Evolutionary conservation across 1,284 basidiomycete genomes (phyloP).

Genomic region (Leccinum solheimii): DNA sequence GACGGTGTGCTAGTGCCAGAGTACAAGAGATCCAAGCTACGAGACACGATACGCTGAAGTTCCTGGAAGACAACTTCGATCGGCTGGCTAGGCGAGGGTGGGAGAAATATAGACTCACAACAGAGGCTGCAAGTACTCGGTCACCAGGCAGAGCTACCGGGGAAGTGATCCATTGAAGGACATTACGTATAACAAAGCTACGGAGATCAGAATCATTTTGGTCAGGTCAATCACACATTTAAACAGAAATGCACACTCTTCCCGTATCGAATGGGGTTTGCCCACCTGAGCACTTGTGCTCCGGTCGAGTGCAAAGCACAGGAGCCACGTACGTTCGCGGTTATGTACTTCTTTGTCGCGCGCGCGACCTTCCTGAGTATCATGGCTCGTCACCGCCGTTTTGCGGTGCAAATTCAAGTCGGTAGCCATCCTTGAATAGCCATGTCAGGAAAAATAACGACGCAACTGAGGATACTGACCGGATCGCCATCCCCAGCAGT

Average conservation of each 20-base stretch:
- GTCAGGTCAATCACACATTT: background rate
- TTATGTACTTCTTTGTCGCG: constrained; percentile 87
- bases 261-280: constrained; percentile 82
- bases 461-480: constrained; percentile 41
- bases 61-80: constrained; percentile 49
- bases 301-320: constrained; percentile 89
- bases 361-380: constrained; percentile 72
- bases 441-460: constrained; percentile 9
- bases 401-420: constrained; percentile 96
- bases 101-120: constrained; percentile 47
- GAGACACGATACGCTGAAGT: constrained; percentile 83
- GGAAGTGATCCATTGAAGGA: constrained; percentile 68
- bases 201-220: constrained; percentile 3
- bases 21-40: constrained; percentile 89
- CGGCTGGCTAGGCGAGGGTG: background rate
- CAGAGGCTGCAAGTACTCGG: constrained; percentile 64
- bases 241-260: constrained; percentile 63
- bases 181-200: constrained; percentile 88
- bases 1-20: constrained; percentile 80
- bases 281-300: constrained; percentile 93
- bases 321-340: constrained; percentile 90
- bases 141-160: constrained; percentile 65
- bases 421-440: constrained; percentile 77
- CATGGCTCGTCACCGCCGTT: constrained; percentile 64
- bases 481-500: constrained; percentile 82